phyloP scores from a whole-genome alignment of 2,329 filamentous ascomycete species.

The Arthroderma uncinatum region DNA sequence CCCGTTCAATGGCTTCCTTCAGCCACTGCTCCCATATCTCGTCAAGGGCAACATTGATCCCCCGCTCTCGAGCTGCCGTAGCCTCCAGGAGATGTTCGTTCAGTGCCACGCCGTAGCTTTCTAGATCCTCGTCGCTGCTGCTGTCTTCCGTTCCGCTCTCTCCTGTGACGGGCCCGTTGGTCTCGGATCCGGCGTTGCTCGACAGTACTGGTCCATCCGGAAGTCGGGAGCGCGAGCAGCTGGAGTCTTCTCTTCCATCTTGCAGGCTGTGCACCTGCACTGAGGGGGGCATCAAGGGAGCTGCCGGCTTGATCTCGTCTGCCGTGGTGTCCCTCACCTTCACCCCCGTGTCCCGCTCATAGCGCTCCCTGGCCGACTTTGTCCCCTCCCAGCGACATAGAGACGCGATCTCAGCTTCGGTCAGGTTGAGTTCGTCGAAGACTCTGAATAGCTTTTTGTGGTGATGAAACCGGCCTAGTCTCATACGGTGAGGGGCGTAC shows the following conservation, averaged over 20 bases:
- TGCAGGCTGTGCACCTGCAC: slow-evolving; percentile 22
- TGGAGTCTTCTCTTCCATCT: slow-evolving; percentile 14
- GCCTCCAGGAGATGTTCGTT: slow-evolving; percentile 44
- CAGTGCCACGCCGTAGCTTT: slow-evolving; percentile 41
- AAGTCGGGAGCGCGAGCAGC: background rate
- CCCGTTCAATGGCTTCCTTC: slow-evolving; percentile 45
- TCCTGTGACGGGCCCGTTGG: slow-evolving; percentile 3
- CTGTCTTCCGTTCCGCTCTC: slow-evolving; percentile 21
- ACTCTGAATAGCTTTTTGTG: slow-evolving; percentile 50
- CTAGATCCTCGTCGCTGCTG: slow-evolving; percentile 36
- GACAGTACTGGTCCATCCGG: background rate
- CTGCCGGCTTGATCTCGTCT: slow-evolving; percentile 43
- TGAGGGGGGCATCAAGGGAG: slow-evolving; percentile 30
- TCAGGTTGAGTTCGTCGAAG: slow-evolving; percentile 50
- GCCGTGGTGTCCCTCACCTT: slow-evolving; percentile 52
- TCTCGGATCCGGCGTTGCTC: slow-evolving; percentile 17
- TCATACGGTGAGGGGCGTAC: slow-evolving; percentile 49
- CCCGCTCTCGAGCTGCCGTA: slow-evolving; percentile 42
- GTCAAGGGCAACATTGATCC: slow-evolving; percentile 35
- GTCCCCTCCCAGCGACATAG: slow-evolving; percentile 50
- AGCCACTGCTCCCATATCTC: slow-evolving; percentile 48
- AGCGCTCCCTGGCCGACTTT: slow-evolving; percentile 37
- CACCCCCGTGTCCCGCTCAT: slow-evolving; percentile 46
- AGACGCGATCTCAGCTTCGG: slow-evolving; percentile 48
- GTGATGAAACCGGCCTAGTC: slow-evolving; percentile 50